Conservation (phyloP, 768 basidiomycete species). For the Pulveroboletus ravenelii region DNA sequence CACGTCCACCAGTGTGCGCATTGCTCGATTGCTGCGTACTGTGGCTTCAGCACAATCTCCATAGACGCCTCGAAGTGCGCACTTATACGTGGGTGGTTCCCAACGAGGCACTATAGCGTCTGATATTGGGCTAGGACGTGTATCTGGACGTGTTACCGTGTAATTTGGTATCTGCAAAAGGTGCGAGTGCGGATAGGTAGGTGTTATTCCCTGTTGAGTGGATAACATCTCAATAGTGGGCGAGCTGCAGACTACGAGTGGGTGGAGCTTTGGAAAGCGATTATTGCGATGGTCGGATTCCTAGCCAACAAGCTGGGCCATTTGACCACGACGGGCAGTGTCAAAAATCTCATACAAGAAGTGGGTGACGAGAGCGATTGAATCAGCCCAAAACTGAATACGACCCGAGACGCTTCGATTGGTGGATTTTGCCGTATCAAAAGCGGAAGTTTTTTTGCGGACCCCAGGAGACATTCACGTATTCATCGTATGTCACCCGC, state of each 20-base stretch:
- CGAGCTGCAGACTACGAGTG: slow-evolving; percentile 53
- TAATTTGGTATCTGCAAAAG: slow-evolving; percentile 55
- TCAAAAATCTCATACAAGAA: slow-evolving; percentile 51
- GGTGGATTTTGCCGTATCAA: slow-evolving; percentile 49
- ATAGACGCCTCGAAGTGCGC: slow-evolving; percentile 53
- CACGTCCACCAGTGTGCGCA: slow-evolving; percentile 49
- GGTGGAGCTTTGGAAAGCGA: slow-evolving; percentile 58
- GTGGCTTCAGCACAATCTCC: slow-evolving; percentile 68
- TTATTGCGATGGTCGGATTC: slow-evolving; percentile 53
- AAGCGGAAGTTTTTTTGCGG: slow-evolving; percentile 51
- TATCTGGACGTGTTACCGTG: slow-evolving; percentile 49
- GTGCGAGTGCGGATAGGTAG: slow-evolving; percentile 51
- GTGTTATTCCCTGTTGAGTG: slow-evolving; percentile 10
- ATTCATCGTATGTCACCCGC: slow-evolving; percentile 48
- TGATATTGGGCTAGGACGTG: slow-evolving; percentile 41
- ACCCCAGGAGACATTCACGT: slow-evolving; percentile 53
- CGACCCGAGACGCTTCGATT: slow-evolving; percentile 43
- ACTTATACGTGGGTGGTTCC: slow-evolving; percentile 47
- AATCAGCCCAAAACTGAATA: slow-evolving; percentile 1
- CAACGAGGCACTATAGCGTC: background rate
- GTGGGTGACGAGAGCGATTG: slow-evolving; percentile 31
- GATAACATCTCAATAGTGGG: background rate
- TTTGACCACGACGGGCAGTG: slow-evolving; percentile 47
- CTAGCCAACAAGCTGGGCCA: slow-evolving; percentile 50
- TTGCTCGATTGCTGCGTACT: slow-evolving; percentile 65